These are phyloP conservation scores for Penicillium sclerotigenum DNA, from an alignment of 2,329 filamentous ascomycete species.

Conservation along the genomic window DNA sequence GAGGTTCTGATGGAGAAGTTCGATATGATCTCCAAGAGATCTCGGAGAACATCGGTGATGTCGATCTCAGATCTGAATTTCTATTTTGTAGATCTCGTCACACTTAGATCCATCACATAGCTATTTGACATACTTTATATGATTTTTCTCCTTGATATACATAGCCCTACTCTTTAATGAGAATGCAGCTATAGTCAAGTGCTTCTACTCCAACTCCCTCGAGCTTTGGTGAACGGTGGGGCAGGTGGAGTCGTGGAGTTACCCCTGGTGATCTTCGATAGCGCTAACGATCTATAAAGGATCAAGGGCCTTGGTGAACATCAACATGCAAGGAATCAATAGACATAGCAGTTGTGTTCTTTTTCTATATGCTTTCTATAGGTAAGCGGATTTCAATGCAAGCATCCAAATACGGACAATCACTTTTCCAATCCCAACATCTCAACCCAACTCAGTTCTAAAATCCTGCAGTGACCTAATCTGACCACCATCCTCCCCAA, in stretches of 20 bases:
- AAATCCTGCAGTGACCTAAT: conserved; percentile 44
- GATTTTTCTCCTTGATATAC: not conserved
- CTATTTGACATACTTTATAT: not conserved
- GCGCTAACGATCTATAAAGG: not conserved
- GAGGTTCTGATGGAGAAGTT: not conserved
- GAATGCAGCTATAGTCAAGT: not conserved
- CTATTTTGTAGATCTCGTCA: not conserved
- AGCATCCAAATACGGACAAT: not conserved
- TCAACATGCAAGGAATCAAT: not conserved
- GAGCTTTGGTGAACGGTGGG: not conserved
- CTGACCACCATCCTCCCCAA: conserved; percentile 55
- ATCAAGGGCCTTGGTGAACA: not conserved
- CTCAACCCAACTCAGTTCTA: conserved; percentile 12
- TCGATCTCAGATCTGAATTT: not conserved
- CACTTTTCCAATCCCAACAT: not conserved
- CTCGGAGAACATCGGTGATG: conserved; percentile 5
- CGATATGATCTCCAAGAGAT: not conserved
- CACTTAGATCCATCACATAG: not conserved
- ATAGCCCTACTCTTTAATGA: not conserved
- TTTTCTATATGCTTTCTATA: not conserved
- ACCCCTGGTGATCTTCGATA: not conserved
- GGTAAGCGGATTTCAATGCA: not conserved
- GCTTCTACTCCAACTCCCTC: no score
- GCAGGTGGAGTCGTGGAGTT: not conserved
- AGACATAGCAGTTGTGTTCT: fast-evolving